Evolutionary conservation across 2,329 filamentous ascomycete species (phyloP).

Genomic region (Ophiosphaerella herpotricha): DNA sequence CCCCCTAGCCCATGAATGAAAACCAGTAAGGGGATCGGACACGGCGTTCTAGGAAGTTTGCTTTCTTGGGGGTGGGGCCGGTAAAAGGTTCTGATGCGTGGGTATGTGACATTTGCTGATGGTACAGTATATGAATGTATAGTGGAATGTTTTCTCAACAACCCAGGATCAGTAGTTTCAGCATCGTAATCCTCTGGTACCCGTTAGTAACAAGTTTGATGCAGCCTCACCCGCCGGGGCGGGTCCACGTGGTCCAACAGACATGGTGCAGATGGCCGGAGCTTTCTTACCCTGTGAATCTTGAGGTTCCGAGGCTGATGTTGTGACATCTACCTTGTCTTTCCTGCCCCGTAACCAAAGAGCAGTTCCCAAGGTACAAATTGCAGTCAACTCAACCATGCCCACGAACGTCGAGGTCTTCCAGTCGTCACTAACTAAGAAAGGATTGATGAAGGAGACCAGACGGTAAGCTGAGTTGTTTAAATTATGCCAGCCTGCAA

Average conservation of each 20-base stretch:
- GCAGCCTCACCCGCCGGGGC: neutral
- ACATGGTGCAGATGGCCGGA: slow-evolving; percentile 10
- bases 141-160: slow-evolving; percentile 77
- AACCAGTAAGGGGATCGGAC: slow-evolving; percentile 80
- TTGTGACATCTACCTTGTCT: slow-evolving; percentile 18
- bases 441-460: slow-evolving; percentile 27
- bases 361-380: slow-evolving; percentile 44
- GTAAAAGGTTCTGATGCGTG: slow-evolving; percentile 80
- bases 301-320: slow-evolving; percentile 20
- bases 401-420: slow-evolving; percentile 36
- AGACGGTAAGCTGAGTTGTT: slow-evolving; percentile 26
- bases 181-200: slow-evolving; percentile 43
- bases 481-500: slow-evolving; percentile 32
- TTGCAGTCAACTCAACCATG: slow-evolving; percentile 45
- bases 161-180: slow-evolving; percentile 70
- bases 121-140: slow-evolving; percentile 74
- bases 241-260: slow-evolving; percentile 12
- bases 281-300: slow-evolving; percentile 34
- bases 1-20: slow-evolving; percentile 95
- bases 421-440: slow-evolving; percentile 23
- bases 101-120: slow-evolving; percentile 67
- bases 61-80: slow-evolving; percentile 79
- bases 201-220: slow-evolving; percentile 10
- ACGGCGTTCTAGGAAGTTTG: slow-evolving; percentile 74
- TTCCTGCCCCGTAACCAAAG: slow-evolving; percentile 39